Evolutionary conservation across 345 rosid genomes (phyloP).

Genomic region (Erysimum cheiranthoides): DNA sequence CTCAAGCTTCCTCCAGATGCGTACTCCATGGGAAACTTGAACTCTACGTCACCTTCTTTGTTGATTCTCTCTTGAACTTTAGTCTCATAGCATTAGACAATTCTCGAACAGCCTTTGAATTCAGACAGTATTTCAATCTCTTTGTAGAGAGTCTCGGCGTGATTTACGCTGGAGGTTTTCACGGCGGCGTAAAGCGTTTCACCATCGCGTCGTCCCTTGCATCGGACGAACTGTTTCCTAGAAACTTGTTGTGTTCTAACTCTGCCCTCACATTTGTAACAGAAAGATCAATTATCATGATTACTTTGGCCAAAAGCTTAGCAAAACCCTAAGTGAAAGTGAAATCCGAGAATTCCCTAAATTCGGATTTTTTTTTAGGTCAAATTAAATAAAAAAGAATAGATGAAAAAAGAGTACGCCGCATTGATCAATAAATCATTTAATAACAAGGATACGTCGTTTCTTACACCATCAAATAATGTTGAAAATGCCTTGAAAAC

Average conservation of each 20-base stretch:
- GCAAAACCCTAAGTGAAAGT: background rate
- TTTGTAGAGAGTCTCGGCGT: constrained; percentile 38
- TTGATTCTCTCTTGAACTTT: constrained; percentile 15
- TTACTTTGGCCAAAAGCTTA: background rate
- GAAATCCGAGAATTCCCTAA: background rate
- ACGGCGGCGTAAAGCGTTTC: background rate
- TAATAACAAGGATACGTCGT: too few species aligned
- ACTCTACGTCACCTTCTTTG: constrained; percentile 37
- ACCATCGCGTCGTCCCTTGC: background rate
- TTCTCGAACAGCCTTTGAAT: constrained; percentile 34
- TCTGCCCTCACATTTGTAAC: background rate
- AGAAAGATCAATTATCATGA: background rate
- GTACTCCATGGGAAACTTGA: constrained; percentile 48
- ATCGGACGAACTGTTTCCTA: background rate
- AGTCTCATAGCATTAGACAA: constrained; percentile 46
- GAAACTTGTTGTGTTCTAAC: background rate
- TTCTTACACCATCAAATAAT: too few species aligned
- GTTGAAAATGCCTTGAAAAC: too few species aligned
- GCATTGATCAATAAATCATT: too few species aligned
- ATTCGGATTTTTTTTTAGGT: too few species aligned
- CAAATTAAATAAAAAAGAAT: too few species aligned
- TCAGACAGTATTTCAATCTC: constrained; percentile 46
- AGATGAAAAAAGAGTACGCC: too few species aligned
- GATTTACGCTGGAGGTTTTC: background rate
- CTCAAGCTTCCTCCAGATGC: constrained; percentile 52